phyloP scores from a whole-genome alignment of 2,329 filamentous ascomycete genomes.

The Colletotrichum kahawae region DNA sequence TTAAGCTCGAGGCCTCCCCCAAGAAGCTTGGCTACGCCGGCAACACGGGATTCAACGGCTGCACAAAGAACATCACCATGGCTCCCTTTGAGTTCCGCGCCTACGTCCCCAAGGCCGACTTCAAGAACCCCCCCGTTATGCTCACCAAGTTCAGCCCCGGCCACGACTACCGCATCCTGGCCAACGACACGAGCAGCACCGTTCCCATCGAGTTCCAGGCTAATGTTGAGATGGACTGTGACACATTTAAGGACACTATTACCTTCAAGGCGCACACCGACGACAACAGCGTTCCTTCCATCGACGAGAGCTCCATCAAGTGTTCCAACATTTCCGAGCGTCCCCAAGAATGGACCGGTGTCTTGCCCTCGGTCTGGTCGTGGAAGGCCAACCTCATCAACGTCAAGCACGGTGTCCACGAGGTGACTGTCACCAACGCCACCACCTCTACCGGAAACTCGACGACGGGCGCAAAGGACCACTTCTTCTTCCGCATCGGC shows the following conservation, averaged over 20 bases:
- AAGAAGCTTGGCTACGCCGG: slow-evolving; percentile 51
- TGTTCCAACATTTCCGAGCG: slow-evolving; percentile 45
- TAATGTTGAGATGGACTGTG: slow-evolving; percentile 65
- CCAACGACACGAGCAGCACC: slow-evolving; percentile 28
- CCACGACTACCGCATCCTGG: slow-evolving; percentile 63
- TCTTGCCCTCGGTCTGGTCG: slow-evolving; percentile 57
- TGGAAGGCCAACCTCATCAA: slow-evolving; percentile 57
- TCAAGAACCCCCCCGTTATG: slow-evolving; percentile 57
- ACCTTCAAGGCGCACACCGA: slow-evolving; percentile 59
- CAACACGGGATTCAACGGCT: slow-evolving; percentile 57
- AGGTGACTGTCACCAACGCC: slow-evolving; percentile 60
- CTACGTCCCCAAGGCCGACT: slow-evolving; percentile 59
- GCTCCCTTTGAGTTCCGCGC: slow-evolving; percentile 62
- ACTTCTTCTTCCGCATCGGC: slow-evolving; percentile 49
- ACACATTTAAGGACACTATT: slow-evolving; percentile 53
- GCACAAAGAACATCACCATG: slow-evolving; percentile 57
- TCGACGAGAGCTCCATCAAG: slow-evolving; percentile 48
- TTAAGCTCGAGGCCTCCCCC: slow-evolving; percentile 50
- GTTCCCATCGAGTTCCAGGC: slow-evolving; percentile 59
- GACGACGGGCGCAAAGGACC: slow-evolving; percentile 58
- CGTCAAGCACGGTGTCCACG: slow-evolving; percentile 68
- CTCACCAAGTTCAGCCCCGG: slow-evolving; percentile 66
- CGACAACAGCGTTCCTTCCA: slow-evolving; percentile 42
- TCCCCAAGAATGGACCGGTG: slow-evolving; percentile 48
- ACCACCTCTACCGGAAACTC: slow-evolving; percentile 43